Evolutionary conservation across 1,284 basidiomycete genomes (phyloP).

Genomic region (Laetiporus sulphureus): DNA sequence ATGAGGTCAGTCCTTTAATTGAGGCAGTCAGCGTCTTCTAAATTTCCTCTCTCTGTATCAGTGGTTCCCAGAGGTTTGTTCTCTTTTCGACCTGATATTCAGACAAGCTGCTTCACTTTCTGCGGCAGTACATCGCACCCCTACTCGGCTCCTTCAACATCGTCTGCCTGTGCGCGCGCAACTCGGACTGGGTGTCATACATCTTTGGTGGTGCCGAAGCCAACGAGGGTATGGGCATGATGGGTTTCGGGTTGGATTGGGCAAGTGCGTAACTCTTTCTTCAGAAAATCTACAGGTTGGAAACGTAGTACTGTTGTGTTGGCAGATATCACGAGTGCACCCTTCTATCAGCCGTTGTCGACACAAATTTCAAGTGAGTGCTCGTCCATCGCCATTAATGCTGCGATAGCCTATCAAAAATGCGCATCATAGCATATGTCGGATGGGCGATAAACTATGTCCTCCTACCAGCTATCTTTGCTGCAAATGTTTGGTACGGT

Average conservation of each 20-base stretch:
- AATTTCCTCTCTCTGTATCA: background rate
- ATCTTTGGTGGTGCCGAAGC: constrained; percentile 43
- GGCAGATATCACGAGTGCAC: constrained; percentile 7
- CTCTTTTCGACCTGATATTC: background rate
- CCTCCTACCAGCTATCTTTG: constrained; percentile 7
- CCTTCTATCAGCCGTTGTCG: constrained; percentile 8
- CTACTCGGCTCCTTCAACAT: constrained; percentile 11
- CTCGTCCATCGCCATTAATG: too few species aligned
- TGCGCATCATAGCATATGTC: background rate
- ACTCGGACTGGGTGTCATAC: constrained; percentile 20
- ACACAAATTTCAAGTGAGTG: constrained; percentile 7
- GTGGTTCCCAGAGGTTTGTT: constrained; percentile 9
- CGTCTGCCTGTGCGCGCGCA: constrained; percentile 7
- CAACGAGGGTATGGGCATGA: constrained; percentile 38
- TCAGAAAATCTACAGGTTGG: background rate
- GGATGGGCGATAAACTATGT: constrained; percentile 10
- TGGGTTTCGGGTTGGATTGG: constrained; percentile 48
- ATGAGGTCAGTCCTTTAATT: constrained; percentile 6
- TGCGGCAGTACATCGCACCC: constrained; percentile 5
- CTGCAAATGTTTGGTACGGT: constrained; percentile 4
- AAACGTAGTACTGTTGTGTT: too few species aligned
- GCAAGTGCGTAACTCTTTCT: constrained; percentile 3
- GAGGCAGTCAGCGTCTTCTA: too few species aligned
- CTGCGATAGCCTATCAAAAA: too few species aligned
- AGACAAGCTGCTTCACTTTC: too few species aligned